Percentiles rank a stretch among this genome's conserved stretches.
These are phyloP conservation scores for Lanmaoa rubissima DNA, from an alignment of 768 basidiomycete genomes.

Conservation along the genomic window DNA sequence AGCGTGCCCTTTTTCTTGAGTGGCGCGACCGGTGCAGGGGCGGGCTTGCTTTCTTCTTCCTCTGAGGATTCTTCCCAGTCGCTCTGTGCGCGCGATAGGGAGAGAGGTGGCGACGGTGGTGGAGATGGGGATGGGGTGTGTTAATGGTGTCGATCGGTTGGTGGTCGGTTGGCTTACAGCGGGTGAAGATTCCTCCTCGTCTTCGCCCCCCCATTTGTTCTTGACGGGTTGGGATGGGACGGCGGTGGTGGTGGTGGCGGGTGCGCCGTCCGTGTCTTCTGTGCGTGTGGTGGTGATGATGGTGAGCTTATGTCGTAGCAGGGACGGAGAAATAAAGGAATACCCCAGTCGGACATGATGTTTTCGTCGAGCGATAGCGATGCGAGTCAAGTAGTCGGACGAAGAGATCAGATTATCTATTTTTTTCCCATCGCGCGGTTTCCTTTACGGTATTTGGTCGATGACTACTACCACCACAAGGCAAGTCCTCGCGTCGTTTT, in stretches of 20 bases:
- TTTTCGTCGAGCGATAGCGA: not conserved
- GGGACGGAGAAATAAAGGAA: conserved; percentile 3
- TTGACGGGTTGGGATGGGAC: conserved; percentile 36
- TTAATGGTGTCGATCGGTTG: conserved; percentile 3
- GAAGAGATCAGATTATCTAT: too few relatives aligned
- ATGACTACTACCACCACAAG: conserved; percentile 14
- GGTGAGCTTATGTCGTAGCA: conserved; percentile 17
- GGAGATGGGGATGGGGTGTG: not conserved
- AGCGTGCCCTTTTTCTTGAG: conserved; percentile 91
- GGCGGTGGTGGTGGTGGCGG: conserved; percentile 20
- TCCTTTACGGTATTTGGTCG: not conserved
- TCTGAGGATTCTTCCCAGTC: conserved; percentile 92
- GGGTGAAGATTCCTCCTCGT: conserved; percentile 77
- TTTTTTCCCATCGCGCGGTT: too few relatives aligned
- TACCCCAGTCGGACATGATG: conserved; percentile 53
- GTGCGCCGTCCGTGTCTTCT: conserved; percentile 40
- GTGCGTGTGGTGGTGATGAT: conserved; percentile 13
- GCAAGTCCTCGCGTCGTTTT: conserved; percentile 7
- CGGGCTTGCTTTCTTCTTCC: conserved; percentile 59
- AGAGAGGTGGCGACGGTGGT: not conserved
- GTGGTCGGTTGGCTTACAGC: conserved; percentile 51
- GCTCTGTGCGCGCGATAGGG: conserved; percentile 48
- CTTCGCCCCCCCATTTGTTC: conserved; percentile 88
- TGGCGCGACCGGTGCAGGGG: conserved; percentile 53
- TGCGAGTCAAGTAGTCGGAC: too few relatives aligned